These are phyloP conservation scores for Leccinum subtestaceum DNA, from an alignment of 768 basidiomycete species.

Conservation along the genomic window DNA sequence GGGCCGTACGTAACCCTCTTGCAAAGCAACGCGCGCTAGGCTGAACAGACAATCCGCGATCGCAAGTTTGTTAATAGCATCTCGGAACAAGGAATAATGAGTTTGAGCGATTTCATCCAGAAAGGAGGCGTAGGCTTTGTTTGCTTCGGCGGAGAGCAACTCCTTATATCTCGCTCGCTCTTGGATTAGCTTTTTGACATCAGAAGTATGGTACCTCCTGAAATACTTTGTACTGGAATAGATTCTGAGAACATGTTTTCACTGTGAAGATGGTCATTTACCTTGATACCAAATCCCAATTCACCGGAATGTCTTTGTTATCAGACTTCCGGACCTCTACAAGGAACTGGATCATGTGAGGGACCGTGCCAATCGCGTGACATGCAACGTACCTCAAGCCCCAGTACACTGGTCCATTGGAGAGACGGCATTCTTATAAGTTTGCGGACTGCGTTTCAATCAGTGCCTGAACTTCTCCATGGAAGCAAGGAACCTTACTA, in stretches of 20 bases:
- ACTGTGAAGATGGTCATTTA: slow-evolving; percentile 20
- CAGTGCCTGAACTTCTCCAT: background rate
- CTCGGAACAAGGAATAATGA: slow-evolving; percentile 69
- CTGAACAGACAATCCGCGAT: slow-evolving; percentile 84
- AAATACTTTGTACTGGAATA: slow-evolving; percentile 61
- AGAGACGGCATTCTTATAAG: slow-evolving; percentile 69
- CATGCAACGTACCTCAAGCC: slow-evolving; percentile 59
- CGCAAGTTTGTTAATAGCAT: slow-evolving; percentile 78
- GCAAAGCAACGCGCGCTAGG: slow-evolving; percentile 75
- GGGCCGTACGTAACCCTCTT: slow-evolving; percentile 76
- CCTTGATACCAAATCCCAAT: slow-evolving; percentile 71
- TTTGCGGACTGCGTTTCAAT: slow-evolving; percentile 56
- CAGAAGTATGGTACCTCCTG: slow-evolving; percentile 76
- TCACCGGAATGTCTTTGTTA: slow-evolving; percentile 42
- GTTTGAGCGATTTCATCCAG: slow-evolving; percentile 64
- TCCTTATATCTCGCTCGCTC: slow-evolving; percentile 77
- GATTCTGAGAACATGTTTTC: background rate
- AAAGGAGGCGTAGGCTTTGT: slow-evolving; percentile 64
- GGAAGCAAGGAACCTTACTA: slow-evolving; percentile 38
- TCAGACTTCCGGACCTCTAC: slow-evolving; percentile 71
- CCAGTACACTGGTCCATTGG: slow-evolving; percentile 61
- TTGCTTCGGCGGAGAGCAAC: slow-evolving; percentile 61
- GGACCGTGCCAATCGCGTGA: background rate
- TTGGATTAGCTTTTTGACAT: slow-evolving; percentile 55
- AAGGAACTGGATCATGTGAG: slow-evolving; percentile 52